These are phyloP conservation scores for Blepharisma japonicum DNA, from an alignment of 73 alveolate genomes.

Conservation along the genomic window DNA sequence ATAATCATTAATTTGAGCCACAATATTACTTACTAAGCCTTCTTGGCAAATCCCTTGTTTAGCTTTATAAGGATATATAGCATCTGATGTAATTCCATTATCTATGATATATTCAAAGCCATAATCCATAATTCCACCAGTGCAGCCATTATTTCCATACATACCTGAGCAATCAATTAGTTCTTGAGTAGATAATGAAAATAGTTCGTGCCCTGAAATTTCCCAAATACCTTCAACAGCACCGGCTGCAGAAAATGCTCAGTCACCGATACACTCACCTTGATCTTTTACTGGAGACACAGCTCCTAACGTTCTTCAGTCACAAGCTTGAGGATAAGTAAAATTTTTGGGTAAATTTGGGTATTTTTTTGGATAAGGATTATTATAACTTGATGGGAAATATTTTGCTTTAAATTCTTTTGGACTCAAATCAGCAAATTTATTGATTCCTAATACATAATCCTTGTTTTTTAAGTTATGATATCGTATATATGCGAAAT, in stretches of 20 bases:
- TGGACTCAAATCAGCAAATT: too few relatives aligned
- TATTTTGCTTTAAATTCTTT: too few relatives aligned
- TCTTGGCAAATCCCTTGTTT: neutral
- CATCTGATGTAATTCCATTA: slow-evolving; percentile 38
- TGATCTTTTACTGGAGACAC: slow-evolving; percentile 55
- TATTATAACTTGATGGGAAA: too few relatives aligned
- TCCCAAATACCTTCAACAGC: slow-evolving; percentile 47
- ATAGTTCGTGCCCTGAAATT: neutral
- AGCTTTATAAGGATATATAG: slow-evolving; percentile 63
- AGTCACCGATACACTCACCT: slow-evolving; percentile 69
- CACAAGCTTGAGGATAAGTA: too few relatives aligned
- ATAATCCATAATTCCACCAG: slow-evolving; percentile 61
- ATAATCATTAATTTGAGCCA: slow-evolving; percentile 21
- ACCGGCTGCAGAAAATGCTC: slow-evolving; percentile 76
- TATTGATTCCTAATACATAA: too few relatives aligned
- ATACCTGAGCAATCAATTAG: neutral
- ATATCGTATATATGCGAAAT: too few relatives aligned
- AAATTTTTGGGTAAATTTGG: too few relatives aligned
- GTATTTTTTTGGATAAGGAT: too few relatives aligned
- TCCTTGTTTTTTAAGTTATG: too few relatives aligned
- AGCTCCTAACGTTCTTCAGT: slow-evolving; percentile 28
- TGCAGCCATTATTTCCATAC: slow-evolving; percentile 59
- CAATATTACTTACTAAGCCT: too few relatives aligned
- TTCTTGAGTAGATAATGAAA: neutral
- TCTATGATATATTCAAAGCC: slow-evolving; percentile 56